Conservation (phyloP, 345 rosid genomes). For the Eucalyptus virginea region DNA sequence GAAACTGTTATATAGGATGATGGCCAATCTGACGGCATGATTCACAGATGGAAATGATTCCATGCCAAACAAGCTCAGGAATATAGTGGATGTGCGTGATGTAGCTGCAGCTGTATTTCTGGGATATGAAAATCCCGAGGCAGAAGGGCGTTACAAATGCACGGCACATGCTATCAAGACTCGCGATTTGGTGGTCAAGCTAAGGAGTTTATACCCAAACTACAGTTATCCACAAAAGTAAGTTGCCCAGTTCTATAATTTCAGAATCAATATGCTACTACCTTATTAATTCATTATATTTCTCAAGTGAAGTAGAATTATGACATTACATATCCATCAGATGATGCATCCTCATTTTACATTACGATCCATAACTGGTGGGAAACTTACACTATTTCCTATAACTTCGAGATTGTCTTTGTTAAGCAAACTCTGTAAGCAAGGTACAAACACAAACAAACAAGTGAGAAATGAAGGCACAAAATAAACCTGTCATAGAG, state of each 20-base stretch:
- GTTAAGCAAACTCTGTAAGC: background rate
- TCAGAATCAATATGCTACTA: background rate
- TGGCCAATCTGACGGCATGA: background rate
- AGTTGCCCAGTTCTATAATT: background rate
- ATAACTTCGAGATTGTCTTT: background rate
- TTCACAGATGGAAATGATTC: background rate
- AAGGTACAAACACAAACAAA: background rate
- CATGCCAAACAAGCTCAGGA: background rate
- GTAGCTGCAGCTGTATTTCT: background rate
- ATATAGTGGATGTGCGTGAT: conserved; percentile 3
- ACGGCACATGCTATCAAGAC: background rate
- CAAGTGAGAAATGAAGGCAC: background rate
- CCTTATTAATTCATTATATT: background rate
- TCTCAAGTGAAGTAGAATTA: background rate
- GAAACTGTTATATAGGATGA: background rate
- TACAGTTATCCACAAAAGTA: conserved; percentile 5
- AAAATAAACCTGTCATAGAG: background rate
- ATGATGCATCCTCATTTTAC: background rate
- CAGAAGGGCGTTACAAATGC: conserved; percentile 11
- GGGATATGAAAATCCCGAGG: background rate
- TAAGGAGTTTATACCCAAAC: background rate
- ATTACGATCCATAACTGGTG: background rate
- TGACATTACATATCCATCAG: background rate
- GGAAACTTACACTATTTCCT: background rate
- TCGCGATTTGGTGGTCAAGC: conserved; percentile 1